Base-by-base conservation (phyloP, 352 stramenopile species). In the Blastocystis sp. region DNA sequence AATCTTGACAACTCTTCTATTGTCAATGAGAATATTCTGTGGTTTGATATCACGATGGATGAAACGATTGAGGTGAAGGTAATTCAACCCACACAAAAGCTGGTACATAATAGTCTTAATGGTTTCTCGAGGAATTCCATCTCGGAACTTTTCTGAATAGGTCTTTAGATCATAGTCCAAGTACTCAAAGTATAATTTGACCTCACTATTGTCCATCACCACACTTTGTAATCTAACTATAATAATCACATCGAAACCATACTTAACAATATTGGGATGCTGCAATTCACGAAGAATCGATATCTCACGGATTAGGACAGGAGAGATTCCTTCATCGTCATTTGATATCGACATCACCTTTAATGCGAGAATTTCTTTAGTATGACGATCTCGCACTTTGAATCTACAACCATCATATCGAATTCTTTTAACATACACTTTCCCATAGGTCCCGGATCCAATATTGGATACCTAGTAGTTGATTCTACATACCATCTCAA, bases 31-130 rank as follows among this genome's bases (percentile, higher is more conserved):
- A 24, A 90, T 90, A 46, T 90, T 89, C 89, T 98, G 95, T 24
- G 95, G 95, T 91, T 98, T 98, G 88, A 98, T 91, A 89, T 98
- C 96, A 46, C 96, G 93, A 90, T 98, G 96, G 46, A 98, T 90
- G 75, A 98, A 95, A 54, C 95, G 92, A 88, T 97, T 95, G 46
- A 92, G 92, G 90, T 98, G 96, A 90, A 95, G 98, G 88, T 94
- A 97, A 63, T 93, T 93, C 27, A 98, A 93, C 59, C 94, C 93
- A 35, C 93, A 92, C 16, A 97, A 91, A 51, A 97, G 92, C 89
- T 96, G 94, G 83, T 95, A 93, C 42, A 98, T 56, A 27, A 90
- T 88, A 0, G 63, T 56, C 52, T 75, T 75, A 35, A 75, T 43
- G 21, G 21, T 43, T 24, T 75, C 39, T n/a, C 49, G 27, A 0